A percentile compares a stretch with the other conserved stretches of the same genome.
Conservation (phyloP, 306 rosid genomes). For the Cyamopsis tetragonoloba region DNA sequence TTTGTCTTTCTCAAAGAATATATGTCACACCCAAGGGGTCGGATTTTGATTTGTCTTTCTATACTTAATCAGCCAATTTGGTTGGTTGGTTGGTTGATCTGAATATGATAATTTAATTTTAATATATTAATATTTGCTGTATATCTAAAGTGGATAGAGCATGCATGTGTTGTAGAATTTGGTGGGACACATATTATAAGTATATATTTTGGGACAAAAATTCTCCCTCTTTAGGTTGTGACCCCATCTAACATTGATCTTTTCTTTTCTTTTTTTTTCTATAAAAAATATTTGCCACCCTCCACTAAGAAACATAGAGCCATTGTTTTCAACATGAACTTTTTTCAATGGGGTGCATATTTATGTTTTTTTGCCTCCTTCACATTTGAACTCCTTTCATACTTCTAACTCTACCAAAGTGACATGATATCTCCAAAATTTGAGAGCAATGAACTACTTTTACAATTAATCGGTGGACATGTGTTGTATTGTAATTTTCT, state of each 20-base stretch:
- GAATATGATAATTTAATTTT: conserved; percentile 5
- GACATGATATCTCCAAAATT: background rate
- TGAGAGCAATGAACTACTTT: conserved; percentile 12
- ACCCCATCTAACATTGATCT: conserved; percentile 37
- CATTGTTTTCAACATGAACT: conserved; percentile 36
- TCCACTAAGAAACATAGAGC: conserved; percentile 34
- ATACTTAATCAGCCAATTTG: conserved; percentile 34
- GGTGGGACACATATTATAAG: conserved; percentile 28
- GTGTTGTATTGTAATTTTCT: background rate
- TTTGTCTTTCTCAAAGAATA: conserved; percentile 22
- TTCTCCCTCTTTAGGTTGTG: conserved; percentile 36
- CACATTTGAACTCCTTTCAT: conserved; percentile 21
- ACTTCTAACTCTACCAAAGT: conserved; percentile 26
- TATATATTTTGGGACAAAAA: conserved; percentile 41
- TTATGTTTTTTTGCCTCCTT: conserved; percentile 25
- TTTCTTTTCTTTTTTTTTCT: conserved; percentile 23
- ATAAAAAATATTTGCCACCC: too few relatives aligned
- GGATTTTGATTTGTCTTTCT: conserved; percentile 43
- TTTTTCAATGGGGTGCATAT: conserved; percentile 34
- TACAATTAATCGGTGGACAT: background rate
- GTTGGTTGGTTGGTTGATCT: conserved; percentile 32
- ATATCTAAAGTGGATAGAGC: conserved; percentile 38
- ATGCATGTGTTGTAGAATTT: conserved; percentile 34
- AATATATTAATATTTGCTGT: too few relatives aligned
- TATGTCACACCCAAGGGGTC: conserved; percentile 19